These are phyloP conservation scores for Rhizopus arrhizus DNA, from an alignment of 371 early-diverging fungal genomes.

Conservation along the genomic window DNA sequence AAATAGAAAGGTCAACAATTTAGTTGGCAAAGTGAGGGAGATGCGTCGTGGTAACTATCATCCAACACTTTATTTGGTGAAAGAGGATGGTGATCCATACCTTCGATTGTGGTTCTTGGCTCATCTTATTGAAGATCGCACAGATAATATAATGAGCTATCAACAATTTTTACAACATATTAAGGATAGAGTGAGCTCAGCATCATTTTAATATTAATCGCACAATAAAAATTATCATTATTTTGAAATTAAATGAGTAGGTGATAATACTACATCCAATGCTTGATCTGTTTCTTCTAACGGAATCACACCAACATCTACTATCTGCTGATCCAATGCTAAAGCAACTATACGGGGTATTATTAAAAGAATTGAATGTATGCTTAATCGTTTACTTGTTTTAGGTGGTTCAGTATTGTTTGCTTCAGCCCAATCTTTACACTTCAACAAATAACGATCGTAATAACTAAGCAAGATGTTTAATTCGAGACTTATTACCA, in stretches of 20 bases:
- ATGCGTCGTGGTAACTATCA: slow-evolving; percentile 64
- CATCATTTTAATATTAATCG: slow-evolving; percentile 29
- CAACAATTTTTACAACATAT: slow-evolving; percentile 76
- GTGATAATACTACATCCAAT: slow-evolving; percentile 41
- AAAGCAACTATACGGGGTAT: slow-evolving; percentile 48
- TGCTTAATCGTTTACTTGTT: slow-evolving; percentile 25
- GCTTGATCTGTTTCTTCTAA: slow-evolving; percentile 47
- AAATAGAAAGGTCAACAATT: slow-evolving; percentile 59
- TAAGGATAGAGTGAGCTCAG: slow-evolving; percentile 58
- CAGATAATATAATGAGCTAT: slow-evolving; percentile 81
- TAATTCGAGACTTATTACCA: background rate
- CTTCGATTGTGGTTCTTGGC: slow-evolving; percentile 83
- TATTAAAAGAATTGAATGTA: too few species aligned
- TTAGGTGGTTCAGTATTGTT: slow-evolving; percentile 27
- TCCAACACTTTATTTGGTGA: slow-evolving; percentile 75
- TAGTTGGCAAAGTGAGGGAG: slow-evolving; percentile 62
- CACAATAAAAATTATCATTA: slow-evolving; percentile 14
- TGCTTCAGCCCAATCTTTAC: slow-evolving; percentile 33
- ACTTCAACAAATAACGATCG: slow-evolving; percentile 43
- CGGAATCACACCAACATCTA: slow-evolving; percentile 45
- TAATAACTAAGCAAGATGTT: slow-evolving; percentile 34
- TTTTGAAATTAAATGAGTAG: slow-evolving; percentile 23
- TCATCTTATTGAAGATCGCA: slow-evolving; percentile 90
- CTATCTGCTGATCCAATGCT: slow-evolving; percentile 59
- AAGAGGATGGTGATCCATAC: slow-evolving; percentile 91